Evolutionary conservation across 2,329 filamentous ascomycete species (phyloP), one percentile per base, ranked within the genome.

Genomic region (Penicillium brevicompactum): DNA sequence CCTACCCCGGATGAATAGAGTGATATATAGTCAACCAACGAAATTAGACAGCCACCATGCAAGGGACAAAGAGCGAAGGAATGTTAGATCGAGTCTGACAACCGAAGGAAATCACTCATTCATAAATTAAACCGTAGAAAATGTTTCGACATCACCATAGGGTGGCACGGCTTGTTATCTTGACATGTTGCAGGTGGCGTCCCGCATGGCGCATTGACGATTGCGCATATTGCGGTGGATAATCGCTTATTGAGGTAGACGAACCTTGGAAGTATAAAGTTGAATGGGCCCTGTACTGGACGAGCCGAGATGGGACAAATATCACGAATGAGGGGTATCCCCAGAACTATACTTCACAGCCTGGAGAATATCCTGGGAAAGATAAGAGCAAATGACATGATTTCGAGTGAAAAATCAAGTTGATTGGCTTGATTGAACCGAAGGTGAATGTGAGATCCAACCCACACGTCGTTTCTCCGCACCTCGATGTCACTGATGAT

Each of bases 161-260:
- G 57, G 37, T 22, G 14, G 24, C 42, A 46, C 53, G 46, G 13
- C 21, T 45, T 41, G 46, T 62, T 63, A 63, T 60, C 57, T 58
- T 49, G 49, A 45, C 53, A 52, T 16, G 11, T 31, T 27, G 46
- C 41, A 13, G 38, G 16, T 54, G 41, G 48, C 37, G 31, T 34
- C 50, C 53, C 37, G 40, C 45, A 51, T 51, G 51, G 45, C 55
- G 49, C 42, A 50, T 37, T 47, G 54, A 52, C 45, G 46, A 57
- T 53, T 49, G 7, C 34, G 34, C 42, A 34, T 31, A 53, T 55
- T 43, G 55, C 34, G 8, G 24, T 27, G 8, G 24, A 27, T 27
- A 27, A 27, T 27, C 24, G 8, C 24, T 8, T 27, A 5, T 5
- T 5, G 1, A 6, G 3, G 24, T 27, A 27, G 24, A 27, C 24